Evolutionary conservation across 345 rosid genomes (phyloP).

Genomic region (Combretum micranthum): DNA sequence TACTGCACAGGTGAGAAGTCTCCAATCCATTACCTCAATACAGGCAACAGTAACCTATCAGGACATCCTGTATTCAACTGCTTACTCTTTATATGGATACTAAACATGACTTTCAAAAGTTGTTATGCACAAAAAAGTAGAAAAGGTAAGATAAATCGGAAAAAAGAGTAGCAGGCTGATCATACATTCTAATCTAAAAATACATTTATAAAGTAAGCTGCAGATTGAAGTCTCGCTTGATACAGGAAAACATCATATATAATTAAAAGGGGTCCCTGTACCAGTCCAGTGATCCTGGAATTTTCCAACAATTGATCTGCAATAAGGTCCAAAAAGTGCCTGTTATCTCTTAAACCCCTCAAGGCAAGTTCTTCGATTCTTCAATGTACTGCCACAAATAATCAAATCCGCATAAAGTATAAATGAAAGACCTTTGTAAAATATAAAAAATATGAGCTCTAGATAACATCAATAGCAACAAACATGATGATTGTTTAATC

Average conservation of each 20-base stretch:
- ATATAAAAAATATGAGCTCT: too few relatives aligned
- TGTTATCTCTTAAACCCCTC: slow-evolving; percentile 65
- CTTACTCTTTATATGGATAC: too few relatives aligned
- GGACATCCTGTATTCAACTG: too few relatives aligned
- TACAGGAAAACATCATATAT: not conserved
- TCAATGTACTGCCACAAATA: slow-evolving; percentile 69
- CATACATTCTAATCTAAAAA: not conserved
- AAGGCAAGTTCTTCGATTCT: slow-evolving; percentile 95
- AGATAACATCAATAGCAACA: too few relatives aligned
- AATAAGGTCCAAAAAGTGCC: slow-evolving; percentile 65
- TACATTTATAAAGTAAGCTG: not conserved
- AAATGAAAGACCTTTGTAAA: not conserved
- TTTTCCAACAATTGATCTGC: slow-evolving; percentile 58
- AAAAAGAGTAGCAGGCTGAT: not conserved
- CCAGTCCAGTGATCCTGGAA: slow-evolving; percentile 94
- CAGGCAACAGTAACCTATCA: too few relatives aligned
- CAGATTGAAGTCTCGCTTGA: not conserved
- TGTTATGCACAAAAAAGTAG: too few relatives aligned
- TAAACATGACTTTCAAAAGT: too few relatives aligned
- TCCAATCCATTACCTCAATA: too few relatives aligned
- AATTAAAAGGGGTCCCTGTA: slow-evolving; percentile 18
- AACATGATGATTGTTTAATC: too few relatives aligned
- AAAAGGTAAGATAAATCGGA: not conserved
- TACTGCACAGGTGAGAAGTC: too few relatives aligned
- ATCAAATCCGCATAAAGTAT: slow-evolving; percentile 9